A percentile compares a stretch with the other conserved stretches of the same genome.
Conservation (phyloP, 257 asterid genomes). For the Osmanthus fragrans region DNA sequence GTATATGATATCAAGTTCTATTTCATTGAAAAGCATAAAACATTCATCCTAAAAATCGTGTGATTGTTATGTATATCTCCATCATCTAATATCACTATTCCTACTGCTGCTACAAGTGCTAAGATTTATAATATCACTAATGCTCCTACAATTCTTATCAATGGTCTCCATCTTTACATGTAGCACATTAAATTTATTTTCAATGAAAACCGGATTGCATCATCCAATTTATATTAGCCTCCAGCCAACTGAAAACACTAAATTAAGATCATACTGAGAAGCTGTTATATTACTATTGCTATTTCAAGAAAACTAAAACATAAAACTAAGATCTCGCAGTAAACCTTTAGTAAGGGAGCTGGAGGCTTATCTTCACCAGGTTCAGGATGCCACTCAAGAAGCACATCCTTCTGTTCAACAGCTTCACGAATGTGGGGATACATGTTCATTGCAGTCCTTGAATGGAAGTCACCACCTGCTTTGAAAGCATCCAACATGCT, state of each 20-base stretch:
- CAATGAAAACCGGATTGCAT: neutral
- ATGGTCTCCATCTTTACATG: neutral
- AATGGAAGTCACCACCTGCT: slow-evolving; percentile 99
- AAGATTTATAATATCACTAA: neutral
- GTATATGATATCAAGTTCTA: neutral
- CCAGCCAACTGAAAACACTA: neutral
- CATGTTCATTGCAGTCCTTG: slow-evolving; percentile 99
- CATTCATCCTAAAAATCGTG: neutral
- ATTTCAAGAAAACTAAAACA: neutral
- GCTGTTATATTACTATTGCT: neutral
- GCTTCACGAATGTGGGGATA: slow-evolving; percentile 91
- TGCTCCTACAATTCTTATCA: neutral
- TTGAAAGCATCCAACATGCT: slow-evolving; percentile 93
- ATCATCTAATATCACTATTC: neutral
- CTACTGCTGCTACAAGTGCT: neutral
- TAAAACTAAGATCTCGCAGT: slow-evolving; percentile 10
- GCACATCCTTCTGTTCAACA: slow-evolving; percentile 61
- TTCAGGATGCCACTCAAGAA: slow-evolving; percentile 94
- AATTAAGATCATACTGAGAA: neutral
- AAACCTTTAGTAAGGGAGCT: slow-evolving; percentile 91
- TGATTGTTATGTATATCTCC: neutral
- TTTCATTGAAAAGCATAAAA: neutral
- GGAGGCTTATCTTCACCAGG: slow-evolving; percentile 92
- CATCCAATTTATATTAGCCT: too few relatives aligned
- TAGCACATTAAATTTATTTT: neutral